A percentile compares a stretch with the other conserved stretches of the same genome.
Conservation (phyloP, 2,329 filamentous ascomycete species). For the Tolypocladium nubicola region DNA sequence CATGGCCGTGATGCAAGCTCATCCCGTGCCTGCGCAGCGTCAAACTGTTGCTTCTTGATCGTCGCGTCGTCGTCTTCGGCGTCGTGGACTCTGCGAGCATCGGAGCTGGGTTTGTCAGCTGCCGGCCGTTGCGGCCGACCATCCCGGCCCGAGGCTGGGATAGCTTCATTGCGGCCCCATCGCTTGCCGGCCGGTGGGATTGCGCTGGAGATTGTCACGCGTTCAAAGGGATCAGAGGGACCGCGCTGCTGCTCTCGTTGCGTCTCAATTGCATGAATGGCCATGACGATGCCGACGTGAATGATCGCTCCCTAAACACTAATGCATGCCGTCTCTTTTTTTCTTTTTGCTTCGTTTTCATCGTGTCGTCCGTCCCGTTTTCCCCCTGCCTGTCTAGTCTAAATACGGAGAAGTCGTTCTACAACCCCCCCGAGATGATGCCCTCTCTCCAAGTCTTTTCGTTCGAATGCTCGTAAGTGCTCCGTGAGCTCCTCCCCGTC, state of each 20-base stretch:
- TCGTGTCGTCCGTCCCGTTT: not conserved
- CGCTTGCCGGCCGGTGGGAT: not conserved
- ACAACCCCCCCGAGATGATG: not conserved
- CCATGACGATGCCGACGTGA: not conserved
- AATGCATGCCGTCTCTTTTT: not conserved
- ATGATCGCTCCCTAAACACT: not conserved
- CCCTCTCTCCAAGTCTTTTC: not conserved
- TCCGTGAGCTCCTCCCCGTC: not conserved
- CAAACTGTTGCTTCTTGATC: not conserved
- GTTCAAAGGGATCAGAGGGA: not conserved
- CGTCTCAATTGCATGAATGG: not conserved
- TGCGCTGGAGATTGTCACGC: not conserved
- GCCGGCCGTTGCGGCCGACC: not conserved
- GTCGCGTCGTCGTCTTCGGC: not conserved
- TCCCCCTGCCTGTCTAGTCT: not conserved
- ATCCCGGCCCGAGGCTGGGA: not conserved
- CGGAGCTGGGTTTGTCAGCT: not conserved
- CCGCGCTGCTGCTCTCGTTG: not conserved
- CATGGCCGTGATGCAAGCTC: not conserved
- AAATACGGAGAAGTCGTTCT: not conserved
- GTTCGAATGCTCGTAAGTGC: not conserved
- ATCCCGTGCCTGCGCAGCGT: no score
- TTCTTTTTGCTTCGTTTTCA: not conserved
- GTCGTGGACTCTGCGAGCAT: not conserved
- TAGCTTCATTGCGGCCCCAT: not conserved